These are phyloP conservation scores for Penicillium vulpinum DNA, from an alignment of 2,329 filamentous ascomycete species.

Conservation along the genomic window DNA sequence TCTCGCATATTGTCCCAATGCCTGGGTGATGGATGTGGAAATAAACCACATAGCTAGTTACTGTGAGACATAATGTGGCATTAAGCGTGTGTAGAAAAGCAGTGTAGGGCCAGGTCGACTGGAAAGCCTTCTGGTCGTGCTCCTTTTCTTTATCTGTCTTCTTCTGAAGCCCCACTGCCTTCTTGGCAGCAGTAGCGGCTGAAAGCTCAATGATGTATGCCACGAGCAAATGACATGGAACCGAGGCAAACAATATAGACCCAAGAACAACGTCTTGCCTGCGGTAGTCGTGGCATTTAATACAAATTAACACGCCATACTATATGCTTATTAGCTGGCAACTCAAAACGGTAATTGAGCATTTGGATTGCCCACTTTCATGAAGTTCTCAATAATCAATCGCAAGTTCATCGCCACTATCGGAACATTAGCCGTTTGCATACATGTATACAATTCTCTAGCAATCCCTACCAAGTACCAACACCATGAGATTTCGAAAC, in stretches of 20 bases:
- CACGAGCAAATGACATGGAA: constrained; percentile 85
- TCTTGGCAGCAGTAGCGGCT: constrained; percentile 76
- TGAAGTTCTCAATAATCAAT: constrained; percentile 93
- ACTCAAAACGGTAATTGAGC: not conserved
- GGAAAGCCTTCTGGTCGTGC: constrained; percentile 63
- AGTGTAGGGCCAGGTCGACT: constrained; percentile 75
- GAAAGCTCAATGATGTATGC: constrained; percentile 86
- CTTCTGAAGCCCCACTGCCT: constrained; percentile 60
- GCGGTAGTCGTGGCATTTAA: constrained; percentile 85
- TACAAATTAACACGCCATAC: constrained; percentile 93
- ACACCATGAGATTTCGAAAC: constrained; percentile 93
- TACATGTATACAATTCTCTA: not conserved
- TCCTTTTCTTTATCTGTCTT: constrained; percentile 60
- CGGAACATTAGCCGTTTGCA: not conserved
- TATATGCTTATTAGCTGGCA: constrained; percentile 37
- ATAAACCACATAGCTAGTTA: constrained; percentile 85
- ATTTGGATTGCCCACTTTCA: constrained; percentile 63
- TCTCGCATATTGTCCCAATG: constrained; percentile 84
- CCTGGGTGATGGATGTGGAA: constrained; percentile 88
- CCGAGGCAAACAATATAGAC: constrained; percentile 75
- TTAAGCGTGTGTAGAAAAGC: constrained; percentile 81
- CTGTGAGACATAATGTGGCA: constrained; percentile 73
- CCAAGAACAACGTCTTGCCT: constrained; percentile 75
- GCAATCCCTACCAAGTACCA: constrained; percentile 70
- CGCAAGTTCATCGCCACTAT: constrained; percentile 88